Evolutionary conservation across 1,284 basidiomycete species (phyloP).

Genomic region (Boletellus deceptivus): DNA sequence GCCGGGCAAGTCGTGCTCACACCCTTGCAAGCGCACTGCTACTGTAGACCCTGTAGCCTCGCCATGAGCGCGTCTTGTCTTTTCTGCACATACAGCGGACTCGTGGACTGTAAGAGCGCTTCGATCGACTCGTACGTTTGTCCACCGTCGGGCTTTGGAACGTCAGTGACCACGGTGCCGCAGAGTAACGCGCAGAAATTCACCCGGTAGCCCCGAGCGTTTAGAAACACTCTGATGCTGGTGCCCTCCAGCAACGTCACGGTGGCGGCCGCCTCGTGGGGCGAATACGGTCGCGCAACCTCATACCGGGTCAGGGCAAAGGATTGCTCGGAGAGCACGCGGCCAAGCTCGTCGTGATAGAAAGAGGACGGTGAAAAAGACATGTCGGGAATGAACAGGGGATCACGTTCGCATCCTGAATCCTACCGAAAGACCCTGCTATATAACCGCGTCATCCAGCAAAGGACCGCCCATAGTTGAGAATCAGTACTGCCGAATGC

Average conservation of each 20-base stretch:
- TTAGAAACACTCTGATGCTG: constrained; percentile 46
- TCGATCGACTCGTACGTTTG: constrained; percentile 56
- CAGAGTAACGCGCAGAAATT: constrained; percentile 8
- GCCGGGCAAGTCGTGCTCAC: constrained; percentile 6
- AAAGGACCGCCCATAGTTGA: constrained; percentile 13
- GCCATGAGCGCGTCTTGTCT: constrained; percentile 46
- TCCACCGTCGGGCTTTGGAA: constrained; percentile 19
- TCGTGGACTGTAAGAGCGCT: constrained; percentile 49
- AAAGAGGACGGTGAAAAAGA: constrained; percentile 36
- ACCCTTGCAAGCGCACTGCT: constrained; percentile 1
- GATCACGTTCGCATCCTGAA: constrained; percentile 17
- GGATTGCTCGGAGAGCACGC: constrained; percentile 55
- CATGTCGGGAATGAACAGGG: constrained; percentile 17
- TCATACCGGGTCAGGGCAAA: constrained; percentile 54
- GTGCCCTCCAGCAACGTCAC: constrained; percentile 57
- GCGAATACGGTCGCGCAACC: constrained; percentile 35
- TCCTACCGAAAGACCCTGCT: constrained; percentile 18
- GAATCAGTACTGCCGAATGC: constrained; percentile 8
- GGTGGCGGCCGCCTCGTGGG: constrained; percentile 49
- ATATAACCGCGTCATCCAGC: constrained; percentile 34
- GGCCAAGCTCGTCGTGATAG: constrained; percentile 50
- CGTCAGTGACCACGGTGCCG: background rate
- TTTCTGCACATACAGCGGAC: constrained; percentile 48
- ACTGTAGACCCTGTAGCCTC: constrained; percentile 47
- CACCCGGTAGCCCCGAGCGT: constrained; percentile 53